Conservation (phyloP, 2,329 filamentous ascomycete species). For the Leptographium wingfieldii region DNA sequence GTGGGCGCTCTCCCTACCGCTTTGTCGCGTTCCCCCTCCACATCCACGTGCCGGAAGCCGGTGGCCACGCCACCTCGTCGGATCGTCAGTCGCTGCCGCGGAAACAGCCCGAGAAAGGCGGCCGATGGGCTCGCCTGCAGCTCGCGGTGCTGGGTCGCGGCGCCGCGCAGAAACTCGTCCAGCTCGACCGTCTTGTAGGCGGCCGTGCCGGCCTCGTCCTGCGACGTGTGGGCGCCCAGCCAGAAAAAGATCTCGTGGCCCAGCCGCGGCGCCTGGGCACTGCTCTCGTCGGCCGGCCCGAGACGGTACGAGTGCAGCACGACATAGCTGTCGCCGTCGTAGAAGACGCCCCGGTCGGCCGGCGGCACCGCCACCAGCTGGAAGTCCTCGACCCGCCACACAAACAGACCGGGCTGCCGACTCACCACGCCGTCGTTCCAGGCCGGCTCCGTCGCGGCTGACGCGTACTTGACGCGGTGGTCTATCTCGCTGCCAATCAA, state of each 20-base stretch:
- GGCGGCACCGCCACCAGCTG: constrained; percentile 49
- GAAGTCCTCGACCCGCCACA: constrained; percentile 59
- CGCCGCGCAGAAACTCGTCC: constrained; percentile 51
- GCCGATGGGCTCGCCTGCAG: constrained; percentile 45
- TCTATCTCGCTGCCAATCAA: constrained; percentile 52
- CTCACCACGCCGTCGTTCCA: constrained; percentile 50
- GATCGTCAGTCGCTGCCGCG: constrained; percentile 39
- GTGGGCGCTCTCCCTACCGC: constrained; percentile 21
- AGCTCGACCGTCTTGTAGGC: constrained; percentile 61
- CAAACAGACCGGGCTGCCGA: constrained; percentile 36
- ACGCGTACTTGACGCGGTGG: constrained; percentile 55
- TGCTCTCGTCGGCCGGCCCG: constrained; percentile 7
- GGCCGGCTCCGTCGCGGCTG: constrained; percentile 50
- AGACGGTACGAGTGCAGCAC: constrained; percentile 41
- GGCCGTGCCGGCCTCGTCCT: constrained; percentile 56
- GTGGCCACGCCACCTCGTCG: constrained; percentile 46
- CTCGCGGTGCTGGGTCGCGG: constrained; percentile 53
- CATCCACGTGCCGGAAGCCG: constrained; percentile 51
- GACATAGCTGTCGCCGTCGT: constrained; percentile 58
- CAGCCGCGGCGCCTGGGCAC: constrained; percentile 17
- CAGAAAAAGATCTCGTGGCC: constrained; percentile 59
- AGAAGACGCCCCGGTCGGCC: constrained; percentile 45
- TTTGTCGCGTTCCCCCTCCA: constrained; percentile 9
- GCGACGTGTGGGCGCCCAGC: constrained; percentile 51
- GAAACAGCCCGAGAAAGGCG: constrained; percentile 49